A percentile compares a stretch with the other conserved stretches of the same genome.
phyloP scores from a whole-genome alignment of 2,329 filamentous ascomycete species.

The Verticillium nonalfalfae region DNA sequence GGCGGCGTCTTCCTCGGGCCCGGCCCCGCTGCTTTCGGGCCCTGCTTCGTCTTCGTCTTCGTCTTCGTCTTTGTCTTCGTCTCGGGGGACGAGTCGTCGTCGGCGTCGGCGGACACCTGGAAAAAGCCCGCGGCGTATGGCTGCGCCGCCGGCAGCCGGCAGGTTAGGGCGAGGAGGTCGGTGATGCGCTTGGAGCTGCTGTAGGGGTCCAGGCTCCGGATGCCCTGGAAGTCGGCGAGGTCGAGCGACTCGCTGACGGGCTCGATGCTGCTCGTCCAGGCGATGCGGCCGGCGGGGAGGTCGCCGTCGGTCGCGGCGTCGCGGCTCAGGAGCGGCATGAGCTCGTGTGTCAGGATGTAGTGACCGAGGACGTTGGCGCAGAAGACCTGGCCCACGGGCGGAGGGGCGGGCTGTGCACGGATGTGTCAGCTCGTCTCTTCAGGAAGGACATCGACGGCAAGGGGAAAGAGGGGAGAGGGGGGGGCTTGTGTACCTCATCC shows the following conservation, averaged over 20 bases:
- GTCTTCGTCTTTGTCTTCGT: conserved; percentile 14
- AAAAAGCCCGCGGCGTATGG: conserved; percentile 54
- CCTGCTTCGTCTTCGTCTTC: no score
- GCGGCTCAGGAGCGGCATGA: conserved; percentile 66
- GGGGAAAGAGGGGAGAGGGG: not conserved
- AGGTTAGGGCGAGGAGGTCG: conserved; percentile 74
- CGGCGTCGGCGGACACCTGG: conserved; percentile 12
- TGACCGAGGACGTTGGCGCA: conserved; percentile 93
- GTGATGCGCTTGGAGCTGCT: conserved; percentile 84
- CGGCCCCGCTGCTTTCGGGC: no score
- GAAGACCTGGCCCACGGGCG: conserved; percentile 73
- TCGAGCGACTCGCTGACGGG: conserved; percentile 49
- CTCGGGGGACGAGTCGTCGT: conserved; percentile 4
- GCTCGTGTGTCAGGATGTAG: conserved; percentile 78
- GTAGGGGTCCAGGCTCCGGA: conserved; percentile 61
- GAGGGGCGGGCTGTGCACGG: conserved; percentile 41
- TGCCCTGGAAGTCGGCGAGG: conserved; percentile 68
- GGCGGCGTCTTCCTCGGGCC: conserved; percentile 29
- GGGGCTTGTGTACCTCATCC: conserved; percentile 8
- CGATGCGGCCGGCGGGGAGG: conserved; percentile 55
- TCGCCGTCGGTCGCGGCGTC: conserved; percentile 18
- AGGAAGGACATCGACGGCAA: no score
- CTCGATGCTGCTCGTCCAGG: conserved; percentile 86
- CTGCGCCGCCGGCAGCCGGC: conserved; percentile 56
- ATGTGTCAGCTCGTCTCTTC: not conserved